These are phyloP conservation scores for Rhynchospora pubera DNA, from an alignment of 176 grass and related monocot species.

Conservation along the genomic window DNA sequence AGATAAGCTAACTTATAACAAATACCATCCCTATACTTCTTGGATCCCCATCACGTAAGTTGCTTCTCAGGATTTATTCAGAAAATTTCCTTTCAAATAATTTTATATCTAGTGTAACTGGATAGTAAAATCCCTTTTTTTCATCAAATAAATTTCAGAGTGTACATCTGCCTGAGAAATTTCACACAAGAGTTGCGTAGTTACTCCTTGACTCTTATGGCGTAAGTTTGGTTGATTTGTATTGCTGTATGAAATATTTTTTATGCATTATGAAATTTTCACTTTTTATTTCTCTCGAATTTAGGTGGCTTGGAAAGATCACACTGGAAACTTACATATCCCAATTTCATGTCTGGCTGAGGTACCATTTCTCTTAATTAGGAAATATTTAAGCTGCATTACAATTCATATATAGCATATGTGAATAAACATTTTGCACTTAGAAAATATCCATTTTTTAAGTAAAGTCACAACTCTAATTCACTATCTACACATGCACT, in stretches of 20 bases:
- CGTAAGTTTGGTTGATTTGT: conserved; percentile 26
- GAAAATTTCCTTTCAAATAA: neutral
- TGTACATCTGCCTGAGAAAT: conserved; percentile 42
- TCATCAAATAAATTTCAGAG: conserved; percentile 12
- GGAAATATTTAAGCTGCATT: neutral
- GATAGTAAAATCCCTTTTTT: neutral
- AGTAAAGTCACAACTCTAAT: neutral
- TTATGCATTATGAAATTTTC: neutral
- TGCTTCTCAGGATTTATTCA: neutral
- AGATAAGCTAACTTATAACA: conserved; percentile 39
- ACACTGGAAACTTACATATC: conserved; percentile 42
- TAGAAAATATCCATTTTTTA: neutral
- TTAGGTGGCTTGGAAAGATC: conserved; percentile 39
- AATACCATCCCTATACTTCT: conserved; percentile 42
- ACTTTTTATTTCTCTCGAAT: neutral
- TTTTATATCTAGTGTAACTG: neutral
- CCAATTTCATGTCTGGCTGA: conserved; percentile 38
- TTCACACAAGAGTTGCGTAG: conserved; percentile 32
- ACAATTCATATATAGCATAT: neutral
- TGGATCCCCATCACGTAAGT: conserved; percentile 45
- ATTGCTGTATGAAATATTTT: neutral
- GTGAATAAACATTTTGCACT: neutral
- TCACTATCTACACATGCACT: too few relatives aligned
- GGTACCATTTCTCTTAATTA: conserved; percentile 21
- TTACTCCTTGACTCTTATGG: conserved; percentile 33